Evolutionary conservation across 768 basidiomycete species (phyloP), one percentile per base, ranked within the genome.

Genomic region (Lactifluus piperatus): DNA sequence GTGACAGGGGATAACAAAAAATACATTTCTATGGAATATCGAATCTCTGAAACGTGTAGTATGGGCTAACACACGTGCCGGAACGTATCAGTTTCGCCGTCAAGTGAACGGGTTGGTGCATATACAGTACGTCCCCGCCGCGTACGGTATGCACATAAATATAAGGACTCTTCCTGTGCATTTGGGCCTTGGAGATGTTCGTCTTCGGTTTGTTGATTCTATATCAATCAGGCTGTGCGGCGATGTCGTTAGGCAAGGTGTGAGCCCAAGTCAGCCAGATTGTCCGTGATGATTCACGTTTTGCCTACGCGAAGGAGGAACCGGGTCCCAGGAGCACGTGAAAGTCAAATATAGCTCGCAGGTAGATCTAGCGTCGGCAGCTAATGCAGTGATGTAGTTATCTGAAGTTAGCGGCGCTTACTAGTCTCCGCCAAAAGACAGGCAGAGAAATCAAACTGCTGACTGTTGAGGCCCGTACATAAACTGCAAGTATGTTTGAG

Each of bases 21-120:
- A 36, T 81, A 79, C 49, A 91, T 75, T 60, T 80, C 77, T 50
- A 86, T 82, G 2, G 82, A 51, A 97, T 82, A 67, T 85, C 77
- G 74, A 97, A 97, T 54, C 95, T 80, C 89, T 92, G 97, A 75
- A 99, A 99, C 1, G 91, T 91, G 68, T 82, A 93, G n/a, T n/a
- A n/a, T 0, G 87, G 85, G 4, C 93, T 94, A 59, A 29, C 51
- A 22, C 24, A 26, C 16, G 30, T 7, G 10, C 30, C 30, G 30
- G 30, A 32, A 4, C 10, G 10, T 4, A 32, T 32, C 6, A 10
- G 14, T 6, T 32, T 26, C 30, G 22, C 43, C 44, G 32, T 9
- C 22, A 34, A 24, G 32, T 34, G 5, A 2, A 16, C 6, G 16
- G 30, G 20, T 20, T 24, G 26, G 9, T 14, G 2, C 11, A n/a